Conservation (phyloP, 2,329 filamentous ascomycete genomes). For the Stagonosporopsis chrysanthemi region DNA sequence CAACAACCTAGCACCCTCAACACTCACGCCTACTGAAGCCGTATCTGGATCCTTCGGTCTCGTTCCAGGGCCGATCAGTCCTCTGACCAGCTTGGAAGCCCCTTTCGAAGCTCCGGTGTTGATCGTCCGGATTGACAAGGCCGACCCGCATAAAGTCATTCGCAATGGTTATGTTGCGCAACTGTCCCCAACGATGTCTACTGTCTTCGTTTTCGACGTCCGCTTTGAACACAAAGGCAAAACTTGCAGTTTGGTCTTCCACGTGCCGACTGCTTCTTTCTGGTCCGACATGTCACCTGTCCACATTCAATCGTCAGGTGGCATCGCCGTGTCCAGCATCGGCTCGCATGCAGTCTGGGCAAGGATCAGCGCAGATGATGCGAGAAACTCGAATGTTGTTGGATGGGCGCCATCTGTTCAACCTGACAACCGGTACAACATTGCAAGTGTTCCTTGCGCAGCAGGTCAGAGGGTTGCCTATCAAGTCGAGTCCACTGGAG, state of each 20-base stretch:
- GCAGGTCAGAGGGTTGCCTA: constrained; percentile 35
- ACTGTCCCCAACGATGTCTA: constrained; percentile 49
- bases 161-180: constrained; percentile 52
- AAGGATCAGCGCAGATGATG: constrained; percentile 19
- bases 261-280: constrained; percentile 52
- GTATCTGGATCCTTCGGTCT: constrained; percentile 4
- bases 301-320: constrained; percentile 41
- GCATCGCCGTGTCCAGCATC: constrained; percentile 42
- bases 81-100: constrained; percentile 39
- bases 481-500: constrained; percentile 31
- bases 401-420: constrained; percentile 25
- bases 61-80: constrained; percentile 21
- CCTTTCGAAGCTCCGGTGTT: constrained; percentile 49
- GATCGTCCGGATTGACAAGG: constrained; percentile 48
- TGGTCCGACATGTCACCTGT: constrained; percentile 47
- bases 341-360: constrained; percentile 12
- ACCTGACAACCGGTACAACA: constrained; percentile 27
- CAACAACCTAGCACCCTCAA: constrained; percentile 3
- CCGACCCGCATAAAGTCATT: constrained; percentile 48
- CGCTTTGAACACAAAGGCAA: constrained; percentile 49
- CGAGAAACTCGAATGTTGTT: constrained; percentile 14
- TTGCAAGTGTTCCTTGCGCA: constrained; percentile 36
- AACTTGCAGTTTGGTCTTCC: constrained; percentile 58
- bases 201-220: constrained; percentile 59
- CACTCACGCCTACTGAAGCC: background rate